Evolutionary conservation across 1,284 basidiomycete species (phyloP), one percentile per base, ranked within the genome.

Genomic region (Agaricales sp.): DNA sequence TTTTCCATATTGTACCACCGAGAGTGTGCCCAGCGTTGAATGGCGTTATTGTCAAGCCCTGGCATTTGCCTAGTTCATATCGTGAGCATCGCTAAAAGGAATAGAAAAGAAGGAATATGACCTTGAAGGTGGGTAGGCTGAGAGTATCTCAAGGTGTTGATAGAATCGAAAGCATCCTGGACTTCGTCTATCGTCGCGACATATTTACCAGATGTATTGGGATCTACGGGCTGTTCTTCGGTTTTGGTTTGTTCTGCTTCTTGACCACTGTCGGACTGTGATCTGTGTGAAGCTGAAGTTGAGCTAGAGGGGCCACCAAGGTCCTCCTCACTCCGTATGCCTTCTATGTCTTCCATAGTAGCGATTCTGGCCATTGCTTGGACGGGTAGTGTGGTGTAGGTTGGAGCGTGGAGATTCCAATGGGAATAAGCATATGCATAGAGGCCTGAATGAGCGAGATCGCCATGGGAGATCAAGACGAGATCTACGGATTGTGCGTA

Each of bases 1-100:
- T 87, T 64, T 98, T 98, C 94, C 94, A 99, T 55, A 99, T 88
- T 2, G 94, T 93, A 46, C 95, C 96, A 56, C 96, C 96, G 16
- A 99, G 79, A 0, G 92, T 91, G 64, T 98, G 94, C 0, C 96
- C 96, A 11, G 93, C 90, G 55, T 90, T 89, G 70, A 96, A 97
- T 0, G 96, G 94, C 14, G 94, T 96, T 53, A 99, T 87, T 0
- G 95, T 95, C 55, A 98, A 72, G 47, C 90, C 89, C 61, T 92
- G 89, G 57, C 87, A 87, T 67, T 90, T 90, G 45, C 89, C 90
- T 91, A 61, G 30, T n/a, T n/a, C n/a, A n/a, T n/a, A n/a, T n/a
- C n/a, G n/a, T n/a, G n/a, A n/a, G n/a, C n/a, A n/a, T 49, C 16
- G 16, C 16, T 37, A n/a, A n/a, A n/a, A 37, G 30, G 30, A 37